phyloP scores from a whole-genome alignment of 106 monocot genomes.

The Dendrobium huoshanense region DNA sequence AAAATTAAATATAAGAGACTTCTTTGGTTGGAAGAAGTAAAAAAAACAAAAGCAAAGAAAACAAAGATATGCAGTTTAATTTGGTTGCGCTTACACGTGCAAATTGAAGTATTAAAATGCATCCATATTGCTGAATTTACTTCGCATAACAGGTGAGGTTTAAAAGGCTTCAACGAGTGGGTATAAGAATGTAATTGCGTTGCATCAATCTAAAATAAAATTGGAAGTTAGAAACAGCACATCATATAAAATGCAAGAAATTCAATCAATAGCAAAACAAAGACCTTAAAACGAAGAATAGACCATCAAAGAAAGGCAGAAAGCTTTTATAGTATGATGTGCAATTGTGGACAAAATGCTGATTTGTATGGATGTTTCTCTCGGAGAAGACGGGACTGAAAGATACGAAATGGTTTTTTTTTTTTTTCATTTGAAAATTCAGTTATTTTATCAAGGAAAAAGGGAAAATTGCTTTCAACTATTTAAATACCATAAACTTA shows the following conservation, averaged over 20 bases:
- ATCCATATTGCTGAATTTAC: not conserved
- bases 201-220: not conserved
- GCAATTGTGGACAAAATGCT: not conserved
- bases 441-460: not conserved
- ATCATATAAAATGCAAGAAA: not conserved
- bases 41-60: not conserved
- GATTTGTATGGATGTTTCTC: not conserved
- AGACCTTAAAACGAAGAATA: not conserved
- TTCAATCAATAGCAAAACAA: not conserved
- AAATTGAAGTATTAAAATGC: not conserved
- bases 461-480: not conserved
- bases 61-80: not conserved
- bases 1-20: not conserved
- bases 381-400: not conserved
- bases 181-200: not conserved
- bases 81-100: not conserved
- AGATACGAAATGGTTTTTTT: not conserved
- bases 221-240: not conserved
- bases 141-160: not conserved
- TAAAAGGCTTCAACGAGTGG: not conserved
- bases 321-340: not conserved
- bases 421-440: not conserved
- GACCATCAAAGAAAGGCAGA: not conserved
- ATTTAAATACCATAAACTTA: constrained; percentile 18
- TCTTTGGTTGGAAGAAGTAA: not conserved